Conservation (phyloP, 169 alveolate species). For the Theileria sp. region DNA sequence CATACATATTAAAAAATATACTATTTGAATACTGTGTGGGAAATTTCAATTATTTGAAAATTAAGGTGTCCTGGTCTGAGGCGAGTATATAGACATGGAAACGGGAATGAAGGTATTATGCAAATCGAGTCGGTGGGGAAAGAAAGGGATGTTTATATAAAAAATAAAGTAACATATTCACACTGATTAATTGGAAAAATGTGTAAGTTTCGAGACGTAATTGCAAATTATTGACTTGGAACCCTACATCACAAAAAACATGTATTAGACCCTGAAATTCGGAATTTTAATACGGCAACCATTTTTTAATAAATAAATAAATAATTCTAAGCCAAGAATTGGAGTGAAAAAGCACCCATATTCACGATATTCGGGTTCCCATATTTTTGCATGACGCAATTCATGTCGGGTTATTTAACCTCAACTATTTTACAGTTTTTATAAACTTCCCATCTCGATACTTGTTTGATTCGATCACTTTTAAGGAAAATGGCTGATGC, state of each 20-base stretch:
- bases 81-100: background rate
- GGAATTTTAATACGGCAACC: background rate
- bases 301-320: no score
- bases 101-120: background rate
- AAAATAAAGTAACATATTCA: background rate
- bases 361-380: background rate
- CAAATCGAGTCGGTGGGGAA: background rate
- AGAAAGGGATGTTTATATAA: background rate
- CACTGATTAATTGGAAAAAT: background rate
- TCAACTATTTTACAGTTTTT: background rate
- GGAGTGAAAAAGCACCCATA: background rate
- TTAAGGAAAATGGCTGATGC: slow-evolving; percentile 22
- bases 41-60: background rate
- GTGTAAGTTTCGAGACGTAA: background rate
- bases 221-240: background rate
- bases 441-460: background rate
- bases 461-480: background rate
- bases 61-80: slow-evolving; percentile 4
- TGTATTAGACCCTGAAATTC: background rate
- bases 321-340: background rate
- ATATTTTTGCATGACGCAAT: slow-evolving; percentile 6
- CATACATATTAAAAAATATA: background rate
- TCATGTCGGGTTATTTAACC: background rate
- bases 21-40: slow-evolving; percentile 9
- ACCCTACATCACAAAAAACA: background rate